Conservation (phyloP, 1,139 yeast species). For the Sugiyamaella sp. region DNA sequence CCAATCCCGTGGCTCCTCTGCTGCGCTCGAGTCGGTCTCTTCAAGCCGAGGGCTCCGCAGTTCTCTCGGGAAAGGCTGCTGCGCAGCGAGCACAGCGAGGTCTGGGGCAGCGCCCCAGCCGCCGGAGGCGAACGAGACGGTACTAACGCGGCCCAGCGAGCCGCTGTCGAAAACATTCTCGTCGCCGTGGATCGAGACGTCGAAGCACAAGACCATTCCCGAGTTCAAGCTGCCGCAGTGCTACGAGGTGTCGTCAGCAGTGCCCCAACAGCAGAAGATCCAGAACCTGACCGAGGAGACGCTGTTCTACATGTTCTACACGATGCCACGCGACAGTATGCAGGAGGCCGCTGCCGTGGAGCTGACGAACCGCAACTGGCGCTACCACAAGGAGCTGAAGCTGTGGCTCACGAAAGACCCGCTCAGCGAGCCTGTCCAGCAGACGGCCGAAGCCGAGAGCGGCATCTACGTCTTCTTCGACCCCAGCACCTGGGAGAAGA, state of each 20-base stretch:
- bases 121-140: not conserved
- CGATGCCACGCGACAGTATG: slow-evolving; percentile 88
- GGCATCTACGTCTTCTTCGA: slow-evolving; percentile 97
- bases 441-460: slow-evolving; percentile 83
- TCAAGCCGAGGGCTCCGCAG: not conserved
- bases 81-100: not conserved
- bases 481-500: slow-evolving; percentile 95
- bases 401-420: slow-evolving; percentile 98
- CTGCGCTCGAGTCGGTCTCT: not conserved
- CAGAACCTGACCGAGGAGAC: slow-evolving; percentile 88
- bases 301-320: slow-evolving; percentile 87
- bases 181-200: slow-evolving; percentile 94
- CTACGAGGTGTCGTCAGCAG: slow-evolving; percentile 56
- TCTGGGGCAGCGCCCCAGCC: not conserved
- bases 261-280: slow-evolving; percentile 68
- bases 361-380: slow-evolving; percentile 86
- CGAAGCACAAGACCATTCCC: slow-evolving; percentile 91
- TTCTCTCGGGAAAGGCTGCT: too few relatives aligned
- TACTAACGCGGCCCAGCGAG: slow-evolving; percentile 37
- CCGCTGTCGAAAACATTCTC: slow-evolving; percentile 72
- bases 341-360: slow-evolving; percentile 96
- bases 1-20: not conserved
- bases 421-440: slow-evolving; percentile 82
- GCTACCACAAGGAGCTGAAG: slow-evolving; percentile 93
- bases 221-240: slow-evolving; percentile 62